These are phyloP conservation scores for Rhizophagus clarus DNA, from an alignment of 192 early-diverging fungal genomes.

Conservation along the genomic window DNA sequence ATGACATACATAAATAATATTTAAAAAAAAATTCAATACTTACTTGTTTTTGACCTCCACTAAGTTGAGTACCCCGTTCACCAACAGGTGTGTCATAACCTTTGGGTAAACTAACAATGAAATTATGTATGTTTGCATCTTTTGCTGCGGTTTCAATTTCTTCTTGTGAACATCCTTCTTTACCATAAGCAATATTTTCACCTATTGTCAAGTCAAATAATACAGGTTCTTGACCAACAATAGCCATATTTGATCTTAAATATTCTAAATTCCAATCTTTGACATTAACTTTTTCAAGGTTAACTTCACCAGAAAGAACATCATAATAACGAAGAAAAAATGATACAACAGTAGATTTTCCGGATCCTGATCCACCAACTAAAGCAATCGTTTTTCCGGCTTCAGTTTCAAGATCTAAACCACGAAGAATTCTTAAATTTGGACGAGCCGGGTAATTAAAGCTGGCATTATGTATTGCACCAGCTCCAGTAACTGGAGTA, in stretches of 20 bases:
- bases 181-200: conserved; percentile 87
- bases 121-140: conserved; percentile 62
- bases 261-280: conserved; percentile 63
- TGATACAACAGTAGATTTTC: conserved; percentile 71
- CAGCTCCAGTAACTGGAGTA: conserved; percentile 45
- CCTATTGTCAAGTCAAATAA: conserved; percentile 85
- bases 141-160: conserved; percentile 64
- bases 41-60: conserved; percentile 79
- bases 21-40: not conserved
- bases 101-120: conserved; percentile 54
- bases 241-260: conserved; percentile 72
- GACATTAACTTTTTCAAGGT: conserved; percentile 63
- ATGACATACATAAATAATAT: too few species aligned
- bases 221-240: conserved; percentile 94
- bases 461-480: conserved; percentile 54
- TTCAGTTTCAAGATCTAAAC: conserved; percentile 48
- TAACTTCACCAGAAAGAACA: conserved; percentile 66
- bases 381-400: conserved; percentile 80
- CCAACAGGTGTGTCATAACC: conserved; percentile 71
- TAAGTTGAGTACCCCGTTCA: conserved; percentile 64
- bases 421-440: conserved; percentile 59
- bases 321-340: conserved; percentile 69
- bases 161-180: conserved; percentile 44
- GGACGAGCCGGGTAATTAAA: conserved; percentile 73
- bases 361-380: conserved; percentile 84